Percentiles rank a stretch among this genome's conserved stretches.
These are phyloP conservation scores for Pneumocystis sp. DNA, from an alignment of 1,139 yeast species.

Conservation along the genomic window DNA sequence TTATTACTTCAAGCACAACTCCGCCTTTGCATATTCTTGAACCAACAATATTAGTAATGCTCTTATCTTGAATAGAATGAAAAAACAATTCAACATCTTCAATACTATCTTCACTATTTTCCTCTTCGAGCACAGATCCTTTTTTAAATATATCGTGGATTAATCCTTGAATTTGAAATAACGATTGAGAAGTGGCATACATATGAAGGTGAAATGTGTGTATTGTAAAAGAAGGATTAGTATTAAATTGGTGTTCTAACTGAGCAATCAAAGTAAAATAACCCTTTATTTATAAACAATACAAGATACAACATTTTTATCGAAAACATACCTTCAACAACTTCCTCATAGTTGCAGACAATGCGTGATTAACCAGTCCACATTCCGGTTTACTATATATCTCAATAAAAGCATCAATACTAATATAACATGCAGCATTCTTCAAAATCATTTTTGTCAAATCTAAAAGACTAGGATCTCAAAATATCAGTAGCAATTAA, in stretches of 20 bases:
- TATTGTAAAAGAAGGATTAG: slow-evolving; percentile 34
- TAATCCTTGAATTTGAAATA: slow-evolving; percentile 47
- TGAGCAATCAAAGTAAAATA: slow-evolving; percentile 35
- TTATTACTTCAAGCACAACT: slow-evolving; percentile 42
- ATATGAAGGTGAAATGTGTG: slow-evolving; percentile 34
- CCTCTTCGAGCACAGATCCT: slow-evolving; percentile 15
- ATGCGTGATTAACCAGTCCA: slow-evolving; percentile 63
- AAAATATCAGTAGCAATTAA: background rate
- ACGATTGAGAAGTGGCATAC: slow-evolving; percentile 26
- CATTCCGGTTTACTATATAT: slow-evolving; percentile 38
- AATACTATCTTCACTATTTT: slow-evolving; percentile 17
- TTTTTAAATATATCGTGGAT: slow-evolving; percentile 22
- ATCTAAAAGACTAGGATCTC: slow-evolving; percentile 59
- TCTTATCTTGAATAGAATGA: slow-evolving; percentile 18
- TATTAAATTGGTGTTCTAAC: slow-evolving; percentile 40
- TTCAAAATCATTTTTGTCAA: slow-evolving; percentile 48
- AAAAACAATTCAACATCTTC: slow-evolving; percentile 23
- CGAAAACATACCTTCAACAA: slow-evolving; percentile 26
- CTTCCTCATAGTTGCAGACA: slow-evolving; percentile 45
- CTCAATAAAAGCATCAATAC: slow-evolving; percentile 41
- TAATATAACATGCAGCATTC: slow-evolving; percentile 48
- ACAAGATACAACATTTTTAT: background rate
- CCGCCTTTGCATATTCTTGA: slow-evolving; percentile 20
- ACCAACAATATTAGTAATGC: slow-evolving; percentile 16
- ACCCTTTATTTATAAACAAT: slow-evolving; percentile 21